Evolutionary conservation across 1,284 basidiomycete genomes (phyloP), one percentile per base, ranked within the genome.

Genomic region (Gomphus sp.): DNA sequence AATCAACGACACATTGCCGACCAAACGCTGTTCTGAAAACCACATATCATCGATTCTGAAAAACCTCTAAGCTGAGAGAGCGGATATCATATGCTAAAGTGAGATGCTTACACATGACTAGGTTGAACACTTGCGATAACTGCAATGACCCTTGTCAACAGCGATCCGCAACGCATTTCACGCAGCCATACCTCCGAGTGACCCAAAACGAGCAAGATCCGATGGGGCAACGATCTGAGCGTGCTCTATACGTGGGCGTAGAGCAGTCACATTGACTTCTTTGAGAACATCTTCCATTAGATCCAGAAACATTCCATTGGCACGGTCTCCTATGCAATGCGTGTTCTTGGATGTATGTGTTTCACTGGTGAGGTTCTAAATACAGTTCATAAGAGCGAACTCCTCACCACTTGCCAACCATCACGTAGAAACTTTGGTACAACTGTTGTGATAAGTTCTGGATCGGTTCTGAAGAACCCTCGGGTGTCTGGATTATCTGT

Each of bases 41-140:
- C 82, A 81, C 93, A 97, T 96, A 68, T 97, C 92, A 58, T 85
- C 91, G 47, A 90, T 91, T 22, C 63, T 64, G 28, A 8, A 14
- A 41, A 25, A 52, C 16, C 56, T 60, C 60, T 36, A 2, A 37
- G 3, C 7, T 14, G 12, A 12, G 11, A 36, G n/a, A 34, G 10
- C 4, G 14, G 47, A 4, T 11, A 39, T 25, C 3, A 18, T 10
- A 22, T 37, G 12, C 11, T 25, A 37, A 41, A 34, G 2, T 28
- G 28, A 54, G 8, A 45, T 51, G 55, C 62, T 55, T 48, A 64
- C 64, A 80, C 92, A 69, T 98, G 93, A 0, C 92, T 96, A 0
- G 95, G 94, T 67, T 98, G 95, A 28, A 95, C 91, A 63, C 93
- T 95, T 1, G 89, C 81, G 65, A 97, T 91, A 16, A 97, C 90